Conservation (phyloP, 805 yeast species). For the Saccharomycopsis javanensis region DNA sequence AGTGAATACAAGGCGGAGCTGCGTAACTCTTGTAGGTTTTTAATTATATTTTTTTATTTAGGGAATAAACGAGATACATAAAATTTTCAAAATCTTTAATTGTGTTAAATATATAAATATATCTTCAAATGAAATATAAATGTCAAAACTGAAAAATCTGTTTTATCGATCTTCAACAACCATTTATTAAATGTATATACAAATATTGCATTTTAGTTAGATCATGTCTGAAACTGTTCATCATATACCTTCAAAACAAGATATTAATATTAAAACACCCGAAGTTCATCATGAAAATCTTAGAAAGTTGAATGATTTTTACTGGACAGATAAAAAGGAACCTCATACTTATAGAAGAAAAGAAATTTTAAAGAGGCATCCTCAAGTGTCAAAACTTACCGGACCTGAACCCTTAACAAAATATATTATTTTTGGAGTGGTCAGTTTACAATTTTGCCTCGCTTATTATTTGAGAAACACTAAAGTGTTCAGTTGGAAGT, state of each 20-base stretch:
- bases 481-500: conserved; percentile 41
- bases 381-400: conserved; percentile 67
- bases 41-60: not conserved
- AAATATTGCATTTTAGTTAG: no score
- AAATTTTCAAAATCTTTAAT: not conserved
- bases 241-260: conserved; percentile 17
- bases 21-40: not conserved
- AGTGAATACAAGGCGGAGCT: not conserved
- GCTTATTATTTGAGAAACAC: conserved; percentile 57
- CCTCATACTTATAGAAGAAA: conserved; percentile 73
- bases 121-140: not conserved
- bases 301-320: conserved; percentile 45
- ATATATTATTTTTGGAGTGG: conserved; percentile 60
- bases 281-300: conserved; percentile 9
- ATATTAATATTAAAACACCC: conserved; percentile 14
- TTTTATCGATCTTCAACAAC: no score
- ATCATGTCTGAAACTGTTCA: conserved; percentile 15
- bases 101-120: not conserved
- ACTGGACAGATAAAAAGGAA: conserved; percentile 76
- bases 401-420: conserved; percentile 86
- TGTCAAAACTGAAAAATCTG: no score
- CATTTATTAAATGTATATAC: no score
- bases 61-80: not conserved
- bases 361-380: conserved; percentile 62
- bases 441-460: conserved; percentile 50